A percentile compares a stretch with the other conserved stretches of the same genome.
phyloP scores from a whole-genome alignment of 768 basidiomycete species.

The Pleurotus tuber-regium region DNA sequence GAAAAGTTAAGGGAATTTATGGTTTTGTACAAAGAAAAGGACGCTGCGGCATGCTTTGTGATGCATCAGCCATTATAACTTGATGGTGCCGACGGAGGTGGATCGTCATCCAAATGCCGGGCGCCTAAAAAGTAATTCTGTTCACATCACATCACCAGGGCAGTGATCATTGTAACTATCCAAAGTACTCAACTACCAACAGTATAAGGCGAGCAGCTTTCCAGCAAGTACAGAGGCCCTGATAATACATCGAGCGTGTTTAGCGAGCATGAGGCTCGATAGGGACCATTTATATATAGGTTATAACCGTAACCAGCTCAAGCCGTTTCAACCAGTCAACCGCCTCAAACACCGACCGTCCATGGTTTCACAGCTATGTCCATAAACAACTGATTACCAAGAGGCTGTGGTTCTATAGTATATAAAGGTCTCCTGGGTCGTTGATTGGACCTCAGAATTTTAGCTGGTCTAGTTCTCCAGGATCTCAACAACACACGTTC shows the following conservation, averaged over 20 bases:
- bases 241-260: too few relatives aligned
- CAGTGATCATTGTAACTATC: too few relatives aligned
- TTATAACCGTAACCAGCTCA: constrained; percentile 3
- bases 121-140: too few relatives aligned
- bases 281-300: too few relatives aligned
- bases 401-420: constrained; percentile 1
- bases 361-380: not conserved
- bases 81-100: not conserved
- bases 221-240: too few relatives aligned
- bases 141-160: too few relatives aligned
- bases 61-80: not conserved
- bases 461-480: constrained; percentile 12
- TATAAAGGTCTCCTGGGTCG: not conserved
- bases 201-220: too few relatives aligned
- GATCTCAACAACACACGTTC: constrained; percentile 8
- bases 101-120: not conserved
- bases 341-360: not conserved
- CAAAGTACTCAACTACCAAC: too few relatives aligned
- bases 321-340: constrained; percentile 6
- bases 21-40: not conserved
- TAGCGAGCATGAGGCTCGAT: not conserved
- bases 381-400: not conserved
- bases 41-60: not conserved
- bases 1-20: too few relatives aligned
- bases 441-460: constrained; percentile 3